Percentiles rank a stretch among this genome's conserved stretches.
These are phyloP conservation scores for Colletotrichum navitas DNA, from an alignment of 2,329 filamentous ascomycete species.

Conservation along the genomic window DNA sequence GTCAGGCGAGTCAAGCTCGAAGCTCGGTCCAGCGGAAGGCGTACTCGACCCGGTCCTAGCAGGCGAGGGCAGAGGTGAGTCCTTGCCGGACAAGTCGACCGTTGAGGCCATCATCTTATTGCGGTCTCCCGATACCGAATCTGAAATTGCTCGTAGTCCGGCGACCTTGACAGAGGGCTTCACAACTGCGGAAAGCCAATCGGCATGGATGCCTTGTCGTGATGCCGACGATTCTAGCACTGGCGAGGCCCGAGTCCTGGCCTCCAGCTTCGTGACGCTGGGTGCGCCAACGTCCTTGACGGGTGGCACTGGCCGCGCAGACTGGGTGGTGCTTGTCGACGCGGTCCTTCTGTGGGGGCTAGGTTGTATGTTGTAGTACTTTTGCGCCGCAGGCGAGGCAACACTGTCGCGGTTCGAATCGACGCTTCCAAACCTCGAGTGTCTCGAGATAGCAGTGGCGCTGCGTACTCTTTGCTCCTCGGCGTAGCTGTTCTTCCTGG, in stretches of 20 bases:
- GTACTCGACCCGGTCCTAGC: constrained; percentile 83
- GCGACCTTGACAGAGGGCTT: constrained; percentile 64
- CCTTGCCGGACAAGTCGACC: constrained; percentile 63
- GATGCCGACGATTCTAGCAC: constrained; percentile 59
- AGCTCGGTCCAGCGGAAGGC: constrained; percentile 74
- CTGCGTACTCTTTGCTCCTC: constrained; percentile 79
- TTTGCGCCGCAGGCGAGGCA: constrained; percentile 74
- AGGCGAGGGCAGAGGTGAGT: constrained; percentile 71
- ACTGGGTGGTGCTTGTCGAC: constrained; percentile 70
- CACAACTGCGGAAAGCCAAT: constrained; percentile 67
- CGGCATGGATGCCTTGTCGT: constrained; percentile 61
- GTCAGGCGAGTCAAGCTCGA: constrained; percentile 83
- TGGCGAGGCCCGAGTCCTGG: constrained; percentile 54
- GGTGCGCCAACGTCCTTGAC: constrained; percentile 68
- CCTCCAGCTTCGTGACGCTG: constrained; percentile 72
- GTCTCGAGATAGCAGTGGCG: constrained; percentile 74
- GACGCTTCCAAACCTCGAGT: constrained; percentile 83
- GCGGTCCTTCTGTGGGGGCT: constrained; percentile 70
- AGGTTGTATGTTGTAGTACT: constrained; percentile 72
- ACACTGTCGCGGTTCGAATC: constrained; percentile 77
- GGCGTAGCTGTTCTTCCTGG: constrained; percentile 80
- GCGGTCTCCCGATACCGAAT: constrained; percentile 72
- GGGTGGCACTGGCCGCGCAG: constrained; percentile 62
- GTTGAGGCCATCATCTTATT: constrained; percentile 63
- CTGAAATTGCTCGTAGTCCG: constrained; percentile 88